Conservation (phyloP, 768 basidiomycete species). For the Ramaria sp. region DNA sequence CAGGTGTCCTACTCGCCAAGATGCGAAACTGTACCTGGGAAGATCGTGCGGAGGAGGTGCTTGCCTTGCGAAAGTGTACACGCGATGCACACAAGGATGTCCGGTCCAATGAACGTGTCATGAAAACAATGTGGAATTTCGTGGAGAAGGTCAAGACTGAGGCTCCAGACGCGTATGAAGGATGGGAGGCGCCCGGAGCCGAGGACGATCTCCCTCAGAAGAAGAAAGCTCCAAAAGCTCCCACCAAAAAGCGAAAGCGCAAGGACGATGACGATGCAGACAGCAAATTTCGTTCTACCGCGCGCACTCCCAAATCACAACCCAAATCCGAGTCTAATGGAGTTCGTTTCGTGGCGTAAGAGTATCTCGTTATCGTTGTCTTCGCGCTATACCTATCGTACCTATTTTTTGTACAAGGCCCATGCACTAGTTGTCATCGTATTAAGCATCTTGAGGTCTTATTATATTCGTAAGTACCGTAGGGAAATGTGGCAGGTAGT, state of each 20-base stretch:
- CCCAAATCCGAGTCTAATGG: background rate
- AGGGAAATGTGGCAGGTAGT: too few species aligned
- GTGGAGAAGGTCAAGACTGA: constrained; percentile 29
- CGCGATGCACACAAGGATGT: constrained; percentile 52
- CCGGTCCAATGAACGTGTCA: constrained; percentile 47
- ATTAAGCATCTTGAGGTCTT: too few species aligned
- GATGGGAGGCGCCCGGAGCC: constrained; percentile 3
- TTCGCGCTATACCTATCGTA: background rate
- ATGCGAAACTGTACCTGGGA: constrained; percentile 31
- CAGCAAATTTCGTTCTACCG: constrained; percentile 36
- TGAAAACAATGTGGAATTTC: constrained; percentile 47
- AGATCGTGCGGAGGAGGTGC: constrained; percentile 45
- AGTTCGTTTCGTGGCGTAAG: constrained; percentile 1
- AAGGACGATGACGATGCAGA: constrained; percentile 27
- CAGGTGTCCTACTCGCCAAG: constrained; percentile 59
- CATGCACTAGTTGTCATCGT: too few species aligned
- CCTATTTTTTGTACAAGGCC: background rate
- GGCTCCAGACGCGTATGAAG: background rate
- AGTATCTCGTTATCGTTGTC: background rate
- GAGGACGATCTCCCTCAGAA: background rate
- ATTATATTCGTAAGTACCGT: too few species aligned
- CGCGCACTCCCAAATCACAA: background rate
- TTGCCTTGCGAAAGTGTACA: constrained; percentile 44
- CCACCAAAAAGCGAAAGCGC: constrained; percentile 22
- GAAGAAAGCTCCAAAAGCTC: constrained; percentile 5